Base-by-base conservation (phyloP, 305 asterid species). In the Euphrasia arctica region DNA sequence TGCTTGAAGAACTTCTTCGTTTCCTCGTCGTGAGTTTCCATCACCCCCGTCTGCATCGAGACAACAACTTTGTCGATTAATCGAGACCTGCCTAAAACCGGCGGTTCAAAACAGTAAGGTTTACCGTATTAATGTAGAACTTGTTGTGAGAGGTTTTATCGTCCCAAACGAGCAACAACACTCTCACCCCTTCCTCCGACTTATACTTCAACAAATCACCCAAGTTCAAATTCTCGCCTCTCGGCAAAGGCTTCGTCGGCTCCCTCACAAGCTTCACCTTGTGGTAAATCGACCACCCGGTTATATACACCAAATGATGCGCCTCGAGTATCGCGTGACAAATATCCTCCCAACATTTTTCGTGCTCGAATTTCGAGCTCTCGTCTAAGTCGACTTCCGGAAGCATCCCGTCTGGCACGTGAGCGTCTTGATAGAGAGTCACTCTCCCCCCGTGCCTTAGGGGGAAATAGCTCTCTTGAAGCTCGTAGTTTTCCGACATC, bases 21-120 rank as follows among this genome's bases (percentile, higher is more conserved):
- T 72, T 93, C 99, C 81, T 93, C 99, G 54, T 93, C 99, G 52
- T 93, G 99, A 36, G 98, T 92, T 62, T 85, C 84, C 98, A 92
- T 92, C 66, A 92, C 91, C 69, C 97, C 98, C 4, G 79, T 68
- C 98, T 92, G 82, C 82, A 72, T 25, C 25, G 11, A 55, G 22
- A 18, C 1, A 14, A 50, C 13, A 47, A 50, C 55, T 0, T 25
- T 25, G 27, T 25, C 27, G 27, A 25, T 25, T 25, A 25, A 25
- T 25, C 27, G 27, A 25, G 27, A n/a, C n/a, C n/a, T n/a, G n/a
- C n/a, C n/a, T n/a, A n/a, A n/a, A n/a, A n/a, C n/a, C n/a, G n/a
- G n/a, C n/a, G n/a, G n/a, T n/a, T n/a, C 22, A 18, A 18, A 18
- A 18, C 22, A 18, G 22, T 18, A 18, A 18, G 22, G 22, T 1